Conservation (phyloP, 768 basidiomycete species). For the Tylopilus vinaceipallidus region DNA sequence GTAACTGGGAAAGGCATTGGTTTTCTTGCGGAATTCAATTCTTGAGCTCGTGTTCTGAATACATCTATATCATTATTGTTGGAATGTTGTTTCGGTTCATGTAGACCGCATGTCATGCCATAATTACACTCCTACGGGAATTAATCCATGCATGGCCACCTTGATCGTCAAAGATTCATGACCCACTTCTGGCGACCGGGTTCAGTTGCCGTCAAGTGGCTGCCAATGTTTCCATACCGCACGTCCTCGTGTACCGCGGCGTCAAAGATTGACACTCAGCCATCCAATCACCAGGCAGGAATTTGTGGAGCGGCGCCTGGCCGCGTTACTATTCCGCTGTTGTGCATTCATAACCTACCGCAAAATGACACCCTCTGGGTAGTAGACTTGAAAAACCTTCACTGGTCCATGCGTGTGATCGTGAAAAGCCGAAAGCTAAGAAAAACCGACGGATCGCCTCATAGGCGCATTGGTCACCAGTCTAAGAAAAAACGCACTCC, state of each 20-base stretch:
- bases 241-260: neutral
- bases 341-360: neutral
- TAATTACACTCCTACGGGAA: neutral
- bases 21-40: neutral
- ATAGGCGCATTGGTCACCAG: no score
- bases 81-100: neutral
- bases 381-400: neutral
- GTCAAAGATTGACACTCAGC: neutral
- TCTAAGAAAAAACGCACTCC: no score
- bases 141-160: neutral
- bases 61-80: neutral
- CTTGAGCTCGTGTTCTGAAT: neutral
- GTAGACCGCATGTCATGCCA: conserved; percentile 1
- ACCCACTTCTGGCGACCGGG: no score
- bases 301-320: conserved; percentile 2
- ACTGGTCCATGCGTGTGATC: no score
- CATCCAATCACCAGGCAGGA: conserved; percentile 5
- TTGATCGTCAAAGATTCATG: neutral
- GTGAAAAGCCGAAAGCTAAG: neutral
- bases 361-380: neutral
- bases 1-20: neutral
- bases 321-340: neutral
- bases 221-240: no score
- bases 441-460: no score
- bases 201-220: no score